These are phyloP conservation scores for Xanthoconium separans DNA, from an alignment of 1,284 basidiomycete genomes.

Conservation along the genomic window DNA sequence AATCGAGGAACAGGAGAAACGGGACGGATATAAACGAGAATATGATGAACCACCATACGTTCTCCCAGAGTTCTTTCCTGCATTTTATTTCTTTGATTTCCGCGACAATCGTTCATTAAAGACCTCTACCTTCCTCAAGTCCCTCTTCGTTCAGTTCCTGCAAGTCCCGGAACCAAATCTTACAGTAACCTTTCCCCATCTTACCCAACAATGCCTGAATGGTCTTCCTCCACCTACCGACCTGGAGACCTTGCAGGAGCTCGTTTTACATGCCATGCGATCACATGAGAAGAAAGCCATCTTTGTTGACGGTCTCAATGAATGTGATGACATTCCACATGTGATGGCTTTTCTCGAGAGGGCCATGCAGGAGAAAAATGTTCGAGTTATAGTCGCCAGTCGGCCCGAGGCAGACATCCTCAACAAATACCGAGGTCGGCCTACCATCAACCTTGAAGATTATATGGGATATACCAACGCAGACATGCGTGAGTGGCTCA, in stretches of 20 bases:
- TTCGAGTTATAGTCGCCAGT: conserved; percentile 26
- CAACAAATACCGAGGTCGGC: conserved; percentile 17
- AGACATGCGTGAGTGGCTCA: conserved; percentile 29
- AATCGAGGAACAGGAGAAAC: conserved; percentile 25
- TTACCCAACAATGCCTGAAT: conserved; percentile 13
- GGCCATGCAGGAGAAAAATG: conserved; percentile 21
- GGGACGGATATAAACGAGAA: conserved; percentile 12
- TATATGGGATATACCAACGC: conserved; percentile 17
- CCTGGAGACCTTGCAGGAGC: conserved; percentile 10
- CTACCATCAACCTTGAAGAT: conserved; percentile 24
- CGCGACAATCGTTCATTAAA: conserved; percentile 25
- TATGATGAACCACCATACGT: conserved; percentile 17
- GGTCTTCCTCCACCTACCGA: conserved; percentile 23
- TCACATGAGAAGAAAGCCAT: conserved; percentile 23
- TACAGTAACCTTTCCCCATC: conserved; percentile 18
- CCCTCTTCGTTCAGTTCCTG: conserved; percentile 29
- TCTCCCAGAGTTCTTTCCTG: conserved; percentile 29
- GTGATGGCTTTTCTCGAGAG: conserved; percentile 27
- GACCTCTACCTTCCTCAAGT: conserved; percentile 22
- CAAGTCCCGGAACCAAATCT: conserved; percentile 25
- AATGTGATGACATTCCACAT: conserved; percentile 22
- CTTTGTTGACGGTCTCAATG: conserved; percentile 28
- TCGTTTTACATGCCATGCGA: conserved; percentile 28
- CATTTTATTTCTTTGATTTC: conserved; percentile 31
- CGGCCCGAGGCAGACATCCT: conserved; percentile 23